phyloP scores from a whole-genome alignment of 2,329 filamentous ascomycete species.

The Lecanicillium sp. region DNA sequence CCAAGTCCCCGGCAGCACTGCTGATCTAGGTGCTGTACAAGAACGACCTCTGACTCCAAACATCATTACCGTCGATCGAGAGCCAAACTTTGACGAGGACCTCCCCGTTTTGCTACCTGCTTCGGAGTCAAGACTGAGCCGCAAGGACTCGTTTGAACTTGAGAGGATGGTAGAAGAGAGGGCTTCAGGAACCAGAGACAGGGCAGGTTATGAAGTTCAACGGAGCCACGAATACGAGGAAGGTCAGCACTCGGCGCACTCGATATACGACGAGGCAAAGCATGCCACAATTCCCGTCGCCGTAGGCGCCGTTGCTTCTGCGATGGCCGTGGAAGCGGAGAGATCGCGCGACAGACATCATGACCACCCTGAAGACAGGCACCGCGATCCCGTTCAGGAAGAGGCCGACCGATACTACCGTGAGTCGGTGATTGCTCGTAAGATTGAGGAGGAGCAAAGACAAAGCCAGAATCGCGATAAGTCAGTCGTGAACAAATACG shows the following conservation, averaged over 20 bases:
- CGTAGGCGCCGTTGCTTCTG: slow-evolving; percentile 38
- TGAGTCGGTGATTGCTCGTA: slow-evolving; percentile 44
- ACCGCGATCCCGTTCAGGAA: slow-evolving; percentile 43
- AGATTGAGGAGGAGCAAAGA: slow-evolving; percentile 45
- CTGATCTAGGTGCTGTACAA: slow-evolving; percentile 30
- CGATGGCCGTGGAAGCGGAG: slow-evolving; percentile 34
- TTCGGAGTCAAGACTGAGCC: slow-evolving; percentile 34
- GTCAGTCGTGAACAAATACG: slow-evolving; percentile 50
- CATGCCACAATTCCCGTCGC: slow-evolving; percentile 41
- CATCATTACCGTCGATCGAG: slow-evolving; percentile 46
- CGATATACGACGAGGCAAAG: slow-evolving; percentile 36
- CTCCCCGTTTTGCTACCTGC: slow-evolving; percentile 20
- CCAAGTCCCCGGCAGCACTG: slow-evolving; percentile 44
- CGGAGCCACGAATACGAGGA: slow-evolving; percentile 22
- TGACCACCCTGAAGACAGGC: slow-evolving; percentile 23
- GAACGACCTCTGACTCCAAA: slow-evolving; percentile 38
- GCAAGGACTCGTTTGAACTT: slow-evolving; percentile 42
- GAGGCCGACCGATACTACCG: slow-evolving; percentile 52
- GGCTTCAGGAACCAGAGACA: slow-evolving; percentile 13
- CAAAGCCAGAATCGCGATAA: slow-evolving; percentile 42
- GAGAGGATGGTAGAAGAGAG: slow-evolving; percentile 25
- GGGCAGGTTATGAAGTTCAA: slow-evolving; percentile 14
- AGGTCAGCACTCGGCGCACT: slow-evolving; percentile 35
- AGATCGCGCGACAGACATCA: slow-evolving; percentile 24
- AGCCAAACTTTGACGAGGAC: slow-evolving; percentile 38